Base-by-base conservation (phyloP, 768 basidiomycete genomes). In the Suillus luteus region DNA sequence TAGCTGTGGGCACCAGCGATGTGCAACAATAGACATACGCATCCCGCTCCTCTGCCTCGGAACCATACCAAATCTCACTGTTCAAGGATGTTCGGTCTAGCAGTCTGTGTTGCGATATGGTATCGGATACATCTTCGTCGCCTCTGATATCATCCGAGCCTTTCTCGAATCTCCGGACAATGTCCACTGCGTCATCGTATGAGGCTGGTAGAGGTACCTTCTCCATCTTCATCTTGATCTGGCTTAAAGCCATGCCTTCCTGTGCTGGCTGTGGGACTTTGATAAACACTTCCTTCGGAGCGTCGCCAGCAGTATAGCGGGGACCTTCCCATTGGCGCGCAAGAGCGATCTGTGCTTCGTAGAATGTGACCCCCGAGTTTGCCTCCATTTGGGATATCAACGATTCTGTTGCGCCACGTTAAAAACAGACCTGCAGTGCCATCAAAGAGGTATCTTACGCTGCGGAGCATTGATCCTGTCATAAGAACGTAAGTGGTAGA, bases 401-500 rank as follows among this genome's bases (percentile, higher is more conserved):
- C 15, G 79, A 75, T 51, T 71, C 81, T 79, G 35, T 63, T 61
- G 41, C 22, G 31, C 27, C 64, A 52, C 72, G 6, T 24, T 58
- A 82, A 17, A 72, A 73, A 24, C 62, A 73, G 54, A 24, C 43
- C 17, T 62, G 17, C 12, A 51, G 19, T 48, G 33, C 27, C 14
- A 27, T 51, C 3, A 41, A 55, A 35, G 33, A 41, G 0, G n/a
- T 15, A 6, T 73, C 84, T 70, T 65, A 88, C 88, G 77, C 66
- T 79, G 74, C 1, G 92, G 90, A 0, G 89, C 88, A 70, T 95
- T 95, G 71, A 96, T 92, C 31, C 95, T 82, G 72, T 98, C 96
- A 72, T 96, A 99, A 1, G 89, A 80, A 37, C 97, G 85, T 31
- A 99, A 82, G 77, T 99, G 95, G 79, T 92, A 98, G 82, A 97